Evolutionary conservation across 2,329 filamentous ascomycete genomes (phyloP).

Genomic region (Monilinia laxa): DNA sequence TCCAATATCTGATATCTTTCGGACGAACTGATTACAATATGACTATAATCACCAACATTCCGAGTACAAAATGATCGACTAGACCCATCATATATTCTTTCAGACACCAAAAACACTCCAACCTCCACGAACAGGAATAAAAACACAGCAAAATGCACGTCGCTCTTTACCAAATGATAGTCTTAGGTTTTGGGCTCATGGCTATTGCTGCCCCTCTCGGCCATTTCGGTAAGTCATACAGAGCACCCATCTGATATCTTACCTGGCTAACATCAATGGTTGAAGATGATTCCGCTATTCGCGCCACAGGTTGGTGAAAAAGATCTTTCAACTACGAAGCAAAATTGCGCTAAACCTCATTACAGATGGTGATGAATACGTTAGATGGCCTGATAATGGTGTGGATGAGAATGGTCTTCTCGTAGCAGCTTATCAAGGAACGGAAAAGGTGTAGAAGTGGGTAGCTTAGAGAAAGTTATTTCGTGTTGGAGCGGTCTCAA

Average conservation of each 20-base stretch:
- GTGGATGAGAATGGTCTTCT: not conserved
- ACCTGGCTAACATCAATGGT: not conserved
- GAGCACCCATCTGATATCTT: not conserved
- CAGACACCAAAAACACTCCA: not conserved
- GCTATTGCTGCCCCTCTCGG: constrained; percentile 12
- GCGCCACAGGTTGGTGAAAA: constrained; percentile 1
- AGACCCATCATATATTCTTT: not conserved
- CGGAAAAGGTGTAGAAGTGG: not conserved
- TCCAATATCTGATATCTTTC: not conserved
- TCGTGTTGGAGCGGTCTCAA: too few species aligned
- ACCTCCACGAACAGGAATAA: not conserved
- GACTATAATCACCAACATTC: not conserved
- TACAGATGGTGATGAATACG: constrained; percentile 14
- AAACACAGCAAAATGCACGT: constrained; percentile 1
- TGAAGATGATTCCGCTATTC: not conserved
- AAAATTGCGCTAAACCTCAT: not conserved
- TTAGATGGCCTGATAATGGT: constrained; percentile 15
- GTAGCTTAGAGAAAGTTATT: not conserved
- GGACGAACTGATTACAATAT: not conserved
- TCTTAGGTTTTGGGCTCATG: constrained; percentile 3
- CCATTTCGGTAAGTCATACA: not conserved
- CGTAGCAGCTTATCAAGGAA: not conserved
- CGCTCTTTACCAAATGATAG: not conserved
- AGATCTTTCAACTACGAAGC: not conserved
- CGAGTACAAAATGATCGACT: constrained; percentile 8